Evolutionary conservation across 352 stramenopile genomes (phyloP).

Genomic region (Pythium dissotocum): DNA sequence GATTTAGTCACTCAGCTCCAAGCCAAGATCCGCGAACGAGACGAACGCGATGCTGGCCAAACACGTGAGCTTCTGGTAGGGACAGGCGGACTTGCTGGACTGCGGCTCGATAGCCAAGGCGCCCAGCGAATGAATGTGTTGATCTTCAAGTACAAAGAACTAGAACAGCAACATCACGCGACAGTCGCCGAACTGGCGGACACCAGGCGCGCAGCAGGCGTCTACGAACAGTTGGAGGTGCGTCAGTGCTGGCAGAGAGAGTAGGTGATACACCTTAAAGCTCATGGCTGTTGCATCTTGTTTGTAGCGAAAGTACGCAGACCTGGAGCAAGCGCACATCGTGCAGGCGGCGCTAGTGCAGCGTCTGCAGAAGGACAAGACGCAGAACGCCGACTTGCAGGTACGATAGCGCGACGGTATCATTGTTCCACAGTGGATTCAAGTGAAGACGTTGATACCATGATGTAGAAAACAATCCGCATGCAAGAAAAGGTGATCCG

Average conservation of each 20-base stretch:
- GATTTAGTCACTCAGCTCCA: conserved; percentile 40
- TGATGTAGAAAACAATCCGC: conserved; percentile 34
- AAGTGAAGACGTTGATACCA: not conserved
- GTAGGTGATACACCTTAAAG: not conserved
- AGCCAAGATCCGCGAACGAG: conserved; percentile 30
- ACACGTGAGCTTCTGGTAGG: conserved; percentile 34
- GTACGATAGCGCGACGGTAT: not conserved
- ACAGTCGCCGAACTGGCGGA: conserved; percentile 40
- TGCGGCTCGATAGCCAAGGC: conserved; percentile 23
- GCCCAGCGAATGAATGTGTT: conserved; percentile 58
- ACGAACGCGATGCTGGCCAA: conserved; percentile 46
- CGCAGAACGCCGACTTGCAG: conserved; percentile 34
- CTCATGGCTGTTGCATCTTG: not conserved
- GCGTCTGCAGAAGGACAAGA: conserved; percentile 64
- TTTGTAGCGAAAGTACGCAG: conserved; percentile 36
- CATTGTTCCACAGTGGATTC: not conserved
- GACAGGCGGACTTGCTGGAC: conserved; percentile 2
- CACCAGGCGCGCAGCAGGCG: conserved; percentile 32
- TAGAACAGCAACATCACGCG: conserved; percentile 44
- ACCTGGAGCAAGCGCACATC: conserved; percentile 75
- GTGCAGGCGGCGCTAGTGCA: conserved; percentile 67
- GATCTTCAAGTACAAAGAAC: conserved; percentile 62
- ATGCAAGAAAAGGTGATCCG: conserved; percentile 82
- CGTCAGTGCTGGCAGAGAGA: not conserved
- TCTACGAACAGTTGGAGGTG: conserved; percentile 48